phyloP scores from a whole-genome alignment of 2,329 filamentous ascomycete genomes.

The Clarireedia hainanense region DNA sequence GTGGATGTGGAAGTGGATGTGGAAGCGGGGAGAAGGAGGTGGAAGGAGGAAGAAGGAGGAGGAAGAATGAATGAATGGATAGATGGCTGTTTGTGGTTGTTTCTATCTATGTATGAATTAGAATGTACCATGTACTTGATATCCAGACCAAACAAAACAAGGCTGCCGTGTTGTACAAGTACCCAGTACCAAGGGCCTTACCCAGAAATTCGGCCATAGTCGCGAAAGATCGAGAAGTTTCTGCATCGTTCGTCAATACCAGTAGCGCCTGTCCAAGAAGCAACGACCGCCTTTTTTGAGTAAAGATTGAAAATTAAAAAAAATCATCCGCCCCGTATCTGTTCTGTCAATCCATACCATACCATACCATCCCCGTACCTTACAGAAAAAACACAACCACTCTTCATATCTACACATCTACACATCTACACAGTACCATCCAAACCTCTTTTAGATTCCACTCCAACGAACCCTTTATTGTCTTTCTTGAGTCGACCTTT shows the following conservation, averaged over 20 bases:
- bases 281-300: constrained; percentile 4
- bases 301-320: not conserved
- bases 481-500: not conserved
- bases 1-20: too few species aligned
- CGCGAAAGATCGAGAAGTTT: constrained; percentile 10
- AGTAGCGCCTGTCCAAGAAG: not conserved
- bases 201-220: not conserved
- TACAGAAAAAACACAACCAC: not conserved
- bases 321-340: not conserved
- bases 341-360: too few species aligned
- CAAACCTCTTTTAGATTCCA: not conserved
- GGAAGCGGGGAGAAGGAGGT: too few species aligned
- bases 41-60: too few species aligned
- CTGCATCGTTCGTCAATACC: not conserved
- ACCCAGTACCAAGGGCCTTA: not conserved
- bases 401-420: not conserved
- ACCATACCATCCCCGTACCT: not conserved
- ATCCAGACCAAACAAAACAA: too few species aligned
- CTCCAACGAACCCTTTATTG: not conserved
- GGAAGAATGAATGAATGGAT: too few species aligned
- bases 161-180: not conserved
- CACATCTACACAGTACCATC: not conserved
- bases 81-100: too few species aligned
- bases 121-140: not conserved
- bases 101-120: not conserved